phyloP scores from a whole-genome alignment of 2,329 filamentous ascomycete species.

The Rugonectria rugulosa region DNA sequence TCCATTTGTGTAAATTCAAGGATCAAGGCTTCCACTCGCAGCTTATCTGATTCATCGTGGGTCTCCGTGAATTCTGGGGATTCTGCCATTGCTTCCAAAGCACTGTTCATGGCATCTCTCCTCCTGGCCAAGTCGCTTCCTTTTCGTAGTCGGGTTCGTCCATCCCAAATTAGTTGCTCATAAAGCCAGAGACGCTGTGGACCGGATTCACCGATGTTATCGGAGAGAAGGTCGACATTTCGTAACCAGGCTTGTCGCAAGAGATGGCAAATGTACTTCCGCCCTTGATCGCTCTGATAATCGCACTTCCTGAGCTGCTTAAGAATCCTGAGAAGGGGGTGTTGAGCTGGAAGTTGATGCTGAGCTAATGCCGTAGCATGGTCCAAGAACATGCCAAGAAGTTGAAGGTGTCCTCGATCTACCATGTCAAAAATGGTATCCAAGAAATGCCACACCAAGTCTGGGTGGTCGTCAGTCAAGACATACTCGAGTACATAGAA shows the following conservation, averaged over 20 bases:
- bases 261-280: constrained; percentile 43
- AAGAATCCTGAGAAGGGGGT: constrained; percentile 45
- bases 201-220: constrained; percentile 40
- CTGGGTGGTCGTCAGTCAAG: constrained; percentile 47
- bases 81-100: constrained; percentile 38
- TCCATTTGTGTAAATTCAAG: constrained; percentile 51
- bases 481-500: constrained; percentile 48
- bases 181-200: constrained; percentile 47
- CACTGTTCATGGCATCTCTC: constrained; percentile 41
- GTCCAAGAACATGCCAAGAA: constrained; percentile 45
- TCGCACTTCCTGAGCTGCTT: constrained; percentile 42
- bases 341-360: constrained; percentile 41
- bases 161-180: constrained; percentile 50
- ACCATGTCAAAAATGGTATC: constrained; percentile 51
- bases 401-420: constrained; percentile 44
- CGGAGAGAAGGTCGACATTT: constrained; percentile 45
- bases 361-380: constrained; percentile 41
- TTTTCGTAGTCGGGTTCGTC: constrained; percentile 44
- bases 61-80: constrained; percentile 16
- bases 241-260: constrained; percentile 47
- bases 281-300: constrained; percentile 41
- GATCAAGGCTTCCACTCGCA: constrained; percentile 45
- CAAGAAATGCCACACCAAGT: constrained; percentile 48
- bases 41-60: constrained; percentile 31
- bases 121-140: constrained; percentile 41